These are phyloP conservation scores for Phascolomyces articulosus DNA, from an alignment of 371 early-diverging fungal genomes.

Conservation along the genomic window DNA sequence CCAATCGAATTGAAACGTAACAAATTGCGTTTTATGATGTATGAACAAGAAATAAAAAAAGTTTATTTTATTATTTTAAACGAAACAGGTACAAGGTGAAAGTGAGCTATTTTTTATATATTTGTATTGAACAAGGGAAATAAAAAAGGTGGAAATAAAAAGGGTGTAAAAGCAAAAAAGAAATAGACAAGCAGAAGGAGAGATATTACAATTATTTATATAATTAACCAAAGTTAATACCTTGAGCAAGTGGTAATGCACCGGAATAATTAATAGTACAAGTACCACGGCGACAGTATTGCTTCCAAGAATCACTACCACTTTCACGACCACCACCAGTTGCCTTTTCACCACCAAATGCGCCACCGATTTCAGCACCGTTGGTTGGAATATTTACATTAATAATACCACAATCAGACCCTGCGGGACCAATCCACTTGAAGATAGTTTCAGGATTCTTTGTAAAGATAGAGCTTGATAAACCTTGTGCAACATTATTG, in stretches of 20 bases:
- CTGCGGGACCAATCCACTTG: constrained; percentile 93
- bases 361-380: constrained; percentile 98
- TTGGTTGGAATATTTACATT: constrained; percentile 98
- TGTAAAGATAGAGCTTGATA: constrained; percentile 91
- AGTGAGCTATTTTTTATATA: no score
- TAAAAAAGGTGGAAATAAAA: background rate
- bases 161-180: background rate
- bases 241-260: constrained; percentile 94
- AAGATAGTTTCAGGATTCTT: constrained; percentile 81
- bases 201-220: no score
- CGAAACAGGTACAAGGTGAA: no score
- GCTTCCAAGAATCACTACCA: constrained; percentile 96
- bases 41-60: no score
- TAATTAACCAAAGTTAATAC: constrained; percentile 91
- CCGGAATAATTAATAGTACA: constrained; percentile 93
- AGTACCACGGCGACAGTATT: constrained; percentile 78
- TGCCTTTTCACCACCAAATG: constrained; percentile 97
- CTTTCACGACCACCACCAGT: constrained; percentile 97
- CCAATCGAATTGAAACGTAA: no score
- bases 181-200: no score
- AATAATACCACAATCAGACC: constrained; percentile 97
- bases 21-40: no score
- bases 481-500: constrained; percentile 91
- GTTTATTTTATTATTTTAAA: no score
- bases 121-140: no score